Evolutionary conservation across 1,284 basidiomycete genomes (phyloP).

Genomic region (Rhodotorula sp.): DNA sequence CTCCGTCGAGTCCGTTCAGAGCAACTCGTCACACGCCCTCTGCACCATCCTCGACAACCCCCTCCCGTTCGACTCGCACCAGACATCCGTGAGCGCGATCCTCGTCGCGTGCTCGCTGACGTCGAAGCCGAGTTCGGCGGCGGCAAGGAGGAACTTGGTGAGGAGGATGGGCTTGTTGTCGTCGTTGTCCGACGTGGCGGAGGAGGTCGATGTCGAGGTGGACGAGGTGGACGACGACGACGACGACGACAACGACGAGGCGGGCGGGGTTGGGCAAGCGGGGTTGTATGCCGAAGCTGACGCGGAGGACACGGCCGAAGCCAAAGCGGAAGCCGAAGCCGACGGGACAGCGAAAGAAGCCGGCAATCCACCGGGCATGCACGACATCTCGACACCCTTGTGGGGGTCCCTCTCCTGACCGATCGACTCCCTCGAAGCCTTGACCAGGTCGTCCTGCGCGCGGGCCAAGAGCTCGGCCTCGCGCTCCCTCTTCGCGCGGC

Average conservation of each 20-base stretch:
- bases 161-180: conserved; percentile 12
- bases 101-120: neutral
- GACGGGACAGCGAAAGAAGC: neutral
- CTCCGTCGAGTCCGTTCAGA: neutral
- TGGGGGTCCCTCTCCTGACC: no score
- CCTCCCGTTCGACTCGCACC: conserved; percentile 9
- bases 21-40: conserved; percentile 12
- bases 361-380: neutral
- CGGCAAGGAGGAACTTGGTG: conserved; percentile 9
- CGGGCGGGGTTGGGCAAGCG: neutral
- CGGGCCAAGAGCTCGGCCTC: no score
- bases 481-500: no score
- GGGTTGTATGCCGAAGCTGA: neutral
- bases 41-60: conserved; percentile 8
- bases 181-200: conserved; percentile 1
- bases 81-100: conserved; percentile 1
- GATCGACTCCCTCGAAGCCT: no score
- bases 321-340: neutral
- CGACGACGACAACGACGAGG: neutral
- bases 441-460: no score
- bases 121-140: conserved; percentile 8
- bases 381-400: neutral
- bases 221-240: neutral
- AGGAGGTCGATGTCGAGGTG: no score
- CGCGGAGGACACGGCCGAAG: no score